phyloP scores from a whole-genome alignment of 2,329 filamentous ascomycete species.

The Penicillium sp. region DNA sequence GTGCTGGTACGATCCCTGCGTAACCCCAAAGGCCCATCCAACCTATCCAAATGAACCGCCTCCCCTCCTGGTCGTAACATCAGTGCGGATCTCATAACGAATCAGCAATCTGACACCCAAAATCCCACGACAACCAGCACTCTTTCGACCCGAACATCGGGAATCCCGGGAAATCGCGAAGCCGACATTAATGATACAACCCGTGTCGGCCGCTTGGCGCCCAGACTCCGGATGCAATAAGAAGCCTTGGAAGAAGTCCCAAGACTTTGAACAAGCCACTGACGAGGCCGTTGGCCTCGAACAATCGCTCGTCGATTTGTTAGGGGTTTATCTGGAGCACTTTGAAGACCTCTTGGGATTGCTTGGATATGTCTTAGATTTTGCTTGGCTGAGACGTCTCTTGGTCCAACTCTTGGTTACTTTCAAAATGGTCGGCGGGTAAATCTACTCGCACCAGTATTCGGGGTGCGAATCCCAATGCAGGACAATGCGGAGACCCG shows the following conservation, averaged over 20 bases:
- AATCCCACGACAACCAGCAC: neutral
- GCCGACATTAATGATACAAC: neutral
- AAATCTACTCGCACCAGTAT: neutral
- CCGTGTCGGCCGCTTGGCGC: conserved; percentile 11
- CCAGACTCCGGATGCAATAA: conserved; percentile 2
- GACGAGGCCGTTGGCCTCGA: neutral
- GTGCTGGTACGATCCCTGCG: neutral
- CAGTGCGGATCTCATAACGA: neutral
- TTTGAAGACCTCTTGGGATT: neutral
- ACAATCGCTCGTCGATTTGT: neutral
- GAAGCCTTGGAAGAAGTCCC: neutral
- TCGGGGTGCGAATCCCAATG: neutral
- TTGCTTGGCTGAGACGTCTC: conserved; percentile 1
- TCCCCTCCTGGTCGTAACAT: neutral
- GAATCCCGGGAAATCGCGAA: neutral
- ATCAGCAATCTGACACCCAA: neutral
- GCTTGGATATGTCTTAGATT: neutral
- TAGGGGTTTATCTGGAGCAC: neutral
- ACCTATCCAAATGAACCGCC: neutral
- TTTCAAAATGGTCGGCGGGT: neutral
- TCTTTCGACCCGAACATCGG: neutral
- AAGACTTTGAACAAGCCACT: conserved; percentile 11
- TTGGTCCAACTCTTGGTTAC: neutral
- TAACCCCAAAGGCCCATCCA: neutral
- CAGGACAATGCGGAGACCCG: neutral